phyloP scores from a whole-genome alignment of 2,329 filamentous ascomycete genomes.

The Alternaria viburni region DNA sequence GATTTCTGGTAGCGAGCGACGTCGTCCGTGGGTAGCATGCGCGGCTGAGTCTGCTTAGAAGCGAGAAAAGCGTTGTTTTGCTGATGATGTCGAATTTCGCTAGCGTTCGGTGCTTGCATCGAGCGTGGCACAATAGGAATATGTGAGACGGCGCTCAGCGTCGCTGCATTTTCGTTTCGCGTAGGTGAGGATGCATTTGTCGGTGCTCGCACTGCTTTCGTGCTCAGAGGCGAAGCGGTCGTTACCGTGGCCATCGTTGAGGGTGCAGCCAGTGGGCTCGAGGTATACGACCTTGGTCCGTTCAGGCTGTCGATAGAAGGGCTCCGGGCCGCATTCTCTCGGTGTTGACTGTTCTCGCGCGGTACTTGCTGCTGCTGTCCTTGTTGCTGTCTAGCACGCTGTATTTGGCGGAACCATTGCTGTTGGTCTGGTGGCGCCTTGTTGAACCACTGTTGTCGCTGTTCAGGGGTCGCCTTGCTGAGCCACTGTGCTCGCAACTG shows the following conservation, averaged over 20 bases:
- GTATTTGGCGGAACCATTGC: background rate
- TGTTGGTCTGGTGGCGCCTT: background rate
- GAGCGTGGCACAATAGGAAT: background rate
- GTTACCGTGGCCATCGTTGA: background rate
- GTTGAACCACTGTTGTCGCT: background rate
- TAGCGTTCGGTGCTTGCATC: background rate
- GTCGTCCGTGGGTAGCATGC: background rate
- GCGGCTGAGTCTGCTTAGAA: background rate
- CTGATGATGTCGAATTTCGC: background rate
- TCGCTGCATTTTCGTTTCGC: background rate
- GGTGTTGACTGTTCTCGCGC: background rate
- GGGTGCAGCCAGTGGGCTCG: background rate
- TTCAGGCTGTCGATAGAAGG: background rate
- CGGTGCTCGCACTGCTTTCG: background rate
- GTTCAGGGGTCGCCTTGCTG: background rate
- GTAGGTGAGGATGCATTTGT: background rate
- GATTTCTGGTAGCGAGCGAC: background rate
- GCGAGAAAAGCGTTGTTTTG: background rate
- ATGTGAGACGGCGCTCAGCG: background rate
- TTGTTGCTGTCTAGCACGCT: background rate
- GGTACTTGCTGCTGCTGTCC: background rate
- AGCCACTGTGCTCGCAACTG: background rate
- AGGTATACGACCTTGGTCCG: background rate
- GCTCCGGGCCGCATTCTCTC: background rate
- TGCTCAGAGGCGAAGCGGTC: background rate